Percentiles rank a stretch among this genome's conserved stretches.
phyloP scores from a whole-genome alignment of 2,329 filamentous ascomycete species.

The Pseudocercospora cruenta region DNA sequence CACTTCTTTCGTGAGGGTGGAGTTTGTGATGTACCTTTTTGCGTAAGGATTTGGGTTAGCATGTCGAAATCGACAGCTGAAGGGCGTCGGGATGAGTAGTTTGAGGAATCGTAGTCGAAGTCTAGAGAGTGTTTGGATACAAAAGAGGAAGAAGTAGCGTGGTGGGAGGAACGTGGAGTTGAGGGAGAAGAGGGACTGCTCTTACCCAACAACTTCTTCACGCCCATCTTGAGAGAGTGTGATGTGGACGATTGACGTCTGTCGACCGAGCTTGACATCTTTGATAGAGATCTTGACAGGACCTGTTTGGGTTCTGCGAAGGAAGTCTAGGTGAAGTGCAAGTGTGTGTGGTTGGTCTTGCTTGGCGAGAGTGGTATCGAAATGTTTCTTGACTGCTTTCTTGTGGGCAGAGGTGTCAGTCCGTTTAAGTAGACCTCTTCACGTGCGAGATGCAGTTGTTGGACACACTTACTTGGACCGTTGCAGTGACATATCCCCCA shows the following conservation, averaged over 20 bases:
- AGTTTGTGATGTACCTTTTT: conserved; percentile 62
- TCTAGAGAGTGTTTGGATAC: conserved; percentile 12
- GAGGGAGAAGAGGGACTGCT: conserved; percentile 1
- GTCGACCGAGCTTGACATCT: conserved; percentile 67
- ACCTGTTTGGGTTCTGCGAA: conserved; percentile 64
- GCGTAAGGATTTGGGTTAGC: conserved; percentile 37
- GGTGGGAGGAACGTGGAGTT: conserved; percentile 5
- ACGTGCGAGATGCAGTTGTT: conserved; percentile 7
- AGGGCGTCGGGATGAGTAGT: conserved; percentile 9
- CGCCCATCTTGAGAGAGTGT: conserved; percentile 57
- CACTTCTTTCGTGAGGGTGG: conserved; percentile 62
- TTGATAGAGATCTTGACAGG: conserved; percentile 61
- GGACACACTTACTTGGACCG: conserved; percentile 46
- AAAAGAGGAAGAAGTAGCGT: conserved; percentile 7
- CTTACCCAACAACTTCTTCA: conserved; percentile 61
- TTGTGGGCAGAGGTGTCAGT: conserved; percentile 39
- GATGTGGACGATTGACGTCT: conserved; percentile 66
- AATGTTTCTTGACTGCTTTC: conserved; percentile 62
- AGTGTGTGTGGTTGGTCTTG: conserved; percentile 66
- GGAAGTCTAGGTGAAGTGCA: conserved; percentile 66
- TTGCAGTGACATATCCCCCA: conserved; percentile 69
- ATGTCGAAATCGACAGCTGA: conserved; percentile 23
- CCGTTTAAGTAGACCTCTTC: conserved; percentile 9
- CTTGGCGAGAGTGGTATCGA: conserved; percentile 59
- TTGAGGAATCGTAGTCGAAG: conserved; percentile 16